Base-by-base conservation (phyloP, 306 rosid genomes). In the Canavalia ensiformis region DNA sequence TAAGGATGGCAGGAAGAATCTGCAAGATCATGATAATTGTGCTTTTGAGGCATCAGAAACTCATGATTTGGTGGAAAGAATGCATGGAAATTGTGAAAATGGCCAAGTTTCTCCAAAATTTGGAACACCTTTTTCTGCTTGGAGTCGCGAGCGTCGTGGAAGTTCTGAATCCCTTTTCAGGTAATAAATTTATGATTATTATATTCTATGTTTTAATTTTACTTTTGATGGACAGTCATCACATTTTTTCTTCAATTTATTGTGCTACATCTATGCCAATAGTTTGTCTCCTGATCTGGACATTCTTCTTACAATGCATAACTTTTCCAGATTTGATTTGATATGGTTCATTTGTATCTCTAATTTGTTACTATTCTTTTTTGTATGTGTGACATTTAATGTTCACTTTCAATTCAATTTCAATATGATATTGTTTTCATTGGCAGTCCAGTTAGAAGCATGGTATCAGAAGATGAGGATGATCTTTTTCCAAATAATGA, bases 391-490 rank as follows among this genome's bases (percentile, higher is more conserved):
- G 81, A 73, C 58, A 29, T 60, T 18, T 58, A 28, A 30, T 70
- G 60, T 70, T 73, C 63, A 54, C 46, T 75, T 75, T 78, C 62
- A 18, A 37, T 78, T 64, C 83, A 75, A 65, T 76, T 65, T 84
- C 78, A 83, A 57, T 91, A 81, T 91, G 82, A 82, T 81, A 28
- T 54, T 87, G 63, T 86, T 90, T 76, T 88, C 73, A 78, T 88
- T 90, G 93, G 93, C 99, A 95, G 99, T 90, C 98, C 99, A 93
- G 95, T 60, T 81, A 91, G 88, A 93, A 90, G 99, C 94, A 78
- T 87, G 81, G 79, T 73, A 58, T 93, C 90, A 8, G 97, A 93
- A 88, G 99, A 95, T 79, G 94, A 91, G 2, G 94, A 88, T n/a
- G 91, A 93, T 49, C 76, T 54, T 79, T 90, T 87, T 84, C 52